Percentiles rank a stretch among this genome's conserved stretches.
These are phyloP conservation scores for Neospermospora avenae DNA, from an alignment of 2,329 filamentous ascomycete species.

Conservation along the genomic window DNA sequence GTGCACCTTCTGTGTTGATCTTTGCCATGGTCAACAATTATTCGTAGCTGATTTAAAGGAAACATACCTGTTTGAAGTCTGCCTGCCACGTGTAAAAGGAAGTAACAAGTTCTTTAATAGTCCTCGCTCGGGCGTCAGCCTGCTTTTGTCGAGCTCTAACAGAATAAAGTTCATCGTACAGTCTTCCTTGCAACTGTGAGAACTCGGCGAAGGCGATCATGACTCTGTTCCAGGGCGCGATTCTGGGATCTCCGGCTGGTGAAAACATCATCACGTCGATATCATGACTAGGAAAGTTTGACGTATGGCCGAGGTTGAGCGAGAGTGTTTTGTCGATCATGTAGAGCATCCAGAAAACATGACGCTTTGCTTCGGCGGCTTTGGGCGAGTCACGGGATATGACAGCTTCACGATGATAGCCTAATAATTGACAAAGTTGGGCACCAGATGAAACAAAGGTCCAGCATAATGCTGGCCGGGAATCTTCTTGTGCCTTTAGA, in stretches of 20 bases:
- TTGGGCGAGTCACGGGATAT: slow-evolving; percentile 12
- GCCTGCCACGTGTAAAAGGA: slow-evolving; percentile 12
- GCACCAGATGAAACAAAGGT: slow-evolving; percentile 19
- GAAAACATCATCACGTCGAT: slow-evolving; percentile 19
- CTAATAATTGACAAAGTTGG: slow-evolving; percentile 18
- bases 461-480: slow-evolving; percentile 19
- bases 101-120: slow-evolving; percentile 10
- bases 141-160: slow-evolving; percentile 6
- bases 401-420: slow-evolving; percentile 18
- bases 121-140: slow-evolving; percentile 7
- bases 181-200: slow-evolving; percentile 13
- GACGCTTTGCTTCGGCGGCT: slow-evolving; percentile 16
- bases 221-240: slow-evolving; percentile 14
- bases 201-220: slow-evolving; percentile 14
- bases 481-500: slow-evolving; percentile 17
- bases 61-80: slow-evolving; percentile 13
- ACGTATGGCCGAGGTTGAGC: slow-evolving; percentile 18
- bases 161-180: slow-evolving; percentile 20
- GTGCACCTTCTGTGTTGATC: slow-evolving; percentile 13
- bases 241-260: slow-evolving; percentile 1
- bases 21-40: neutral
- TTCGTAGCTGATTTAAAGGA: neutral
- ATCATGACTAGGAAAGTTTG: slow-evolving; percentile 19
- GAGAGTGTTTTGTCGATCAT: slow-evolving; percentile 23
- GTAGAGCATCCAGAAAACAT: slow-evolving; percentile 21